Evolutionary conservation across 192 early-diverging fungal genomes (phyloP), one percentile per base, ranked within the genome.

Genomic region (Martensiomyces pterosporus): DNA sequence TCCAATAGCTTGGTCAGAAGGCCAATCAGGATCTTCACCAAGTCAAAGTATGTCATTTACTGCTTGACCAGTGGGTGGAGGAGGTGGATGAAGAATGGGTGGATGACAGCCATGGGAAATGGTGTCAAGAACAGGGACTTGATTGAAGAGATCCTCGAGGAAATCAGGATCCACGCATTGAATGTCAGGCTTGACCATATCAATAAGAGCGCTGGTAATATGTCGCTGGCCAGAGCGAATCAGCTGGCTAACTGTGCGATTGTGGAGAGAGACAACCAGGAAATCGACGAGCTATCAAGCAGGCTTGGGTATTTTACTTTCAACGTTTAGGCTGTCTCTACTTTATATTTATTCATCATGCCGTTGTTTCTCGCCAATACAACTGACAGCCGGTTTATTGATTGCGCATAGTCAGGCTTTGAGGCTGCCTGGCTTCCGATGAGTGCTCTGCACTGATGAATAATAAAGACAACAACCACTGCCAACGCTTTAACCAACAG

Each of bases 101-200:
- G 91, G 91, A 78, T 37, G 16, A 79, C 58, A 2, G 22, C 65
- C 9, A 57, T 37, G 23, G 80, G 85, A 5, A 72, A 57, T 14
- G 41, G 49, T 0, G 89, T 97, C 4, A 25, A 80, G 48, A 95
- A 97, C 55, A 59, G 78, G 52, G 93, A 95, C 64, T 57, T 95
- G 12, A 88, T 94, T 57, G 53, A 64, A 47, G 38, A 49, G 2
- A 60, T 89, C 16, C 52, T 86, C 13, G 24, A 21, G 6, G 29
- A 32, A 32, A 8, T 32, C 29, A 5, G 29, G 6, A 32, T 8
- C 29, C 12, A 5, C 29, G 12, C 5, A 32, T 12, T 32, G 29
- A 5, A 12, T 32, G 12, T 32, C 5, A 8, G 6, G 5, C 6
- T 32, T 32, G 29, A 32, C 6, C 29, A 32, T 32, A 12, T 8